Evolutionary conservation across 2,329 filamentous ascomycete genomes (phyloP).

Genomic region (Hirsutella thompsonii): DNA sequence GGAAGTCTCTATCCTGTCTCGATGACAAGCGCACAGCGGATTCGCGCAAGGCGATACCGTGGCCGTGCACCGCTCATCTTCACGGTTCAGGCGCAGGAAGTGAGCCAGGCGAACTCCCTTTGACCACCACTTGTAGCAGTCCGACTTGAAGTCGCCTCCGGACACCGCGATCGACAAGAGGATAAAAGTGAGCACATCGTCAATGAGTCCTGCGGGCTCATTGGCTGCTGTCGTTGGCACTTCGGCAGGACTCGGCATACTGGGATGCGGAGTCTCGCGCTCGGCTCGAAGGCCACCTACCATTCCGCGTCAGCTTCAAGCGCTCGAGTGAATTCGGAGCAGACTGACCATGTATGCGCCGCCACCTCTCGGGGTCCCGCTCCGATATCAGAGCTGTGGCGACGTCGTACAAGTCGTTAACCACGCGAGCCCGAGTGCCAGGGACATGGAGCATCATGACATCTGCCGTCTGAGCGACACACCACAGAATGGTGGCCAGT

Average conservation of each 20-base stretch:
- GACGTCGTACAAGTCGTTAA: constrained; percentile 23
- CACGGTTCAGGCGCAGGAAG: constrained; percentile 22
- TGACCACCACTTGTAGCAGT: constrained; percentile 33
- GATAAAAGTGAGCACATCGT: constrained; percentile 31
- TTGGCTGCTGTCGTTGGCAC: constrained; percentile 19
- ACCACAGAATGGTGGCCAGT: constrained; percentile 33
- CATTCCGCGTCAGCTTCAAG: background rate
- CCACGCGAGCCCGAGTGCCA: constrained; percentile 24
- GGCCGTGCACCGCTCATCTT: constrained; percentile 20
- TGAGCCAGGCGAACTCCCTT: constrained; percentile 26
- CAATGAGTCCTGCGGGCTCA: constrained; percentile 20
- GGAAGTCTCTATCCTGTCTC: constrained; percentile 13
- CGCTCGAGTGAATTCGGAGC: background rate
- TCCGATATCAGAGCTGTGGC: constrained; percentile 20
- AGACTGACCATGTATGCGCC: constrained; percentile 18
- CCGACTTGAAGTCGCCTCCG: constrained; percentile 33
- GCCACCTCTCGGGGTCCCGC: constrained; percentile 23
- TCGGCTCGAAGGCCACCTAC: constrained; percentile 20
- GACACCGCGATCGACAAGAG: constrained; percentile 32
- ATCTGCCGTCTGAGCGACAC: constrained; percentile 32
- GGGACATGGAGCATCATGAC: constrained; percentile 27
- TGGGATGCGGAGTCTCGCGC: constrained; percentile 14
- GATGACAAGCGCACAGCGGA: constrained; percentile 17
- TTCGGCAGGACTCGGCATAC: constrained; percentile 9
- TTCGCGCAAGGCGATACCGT: constrained; percentile 16